phyloP scores from a whole-genome alignment of 2,329 filamentous ascomycete genomes.

The Microsporum canis region DNA sequence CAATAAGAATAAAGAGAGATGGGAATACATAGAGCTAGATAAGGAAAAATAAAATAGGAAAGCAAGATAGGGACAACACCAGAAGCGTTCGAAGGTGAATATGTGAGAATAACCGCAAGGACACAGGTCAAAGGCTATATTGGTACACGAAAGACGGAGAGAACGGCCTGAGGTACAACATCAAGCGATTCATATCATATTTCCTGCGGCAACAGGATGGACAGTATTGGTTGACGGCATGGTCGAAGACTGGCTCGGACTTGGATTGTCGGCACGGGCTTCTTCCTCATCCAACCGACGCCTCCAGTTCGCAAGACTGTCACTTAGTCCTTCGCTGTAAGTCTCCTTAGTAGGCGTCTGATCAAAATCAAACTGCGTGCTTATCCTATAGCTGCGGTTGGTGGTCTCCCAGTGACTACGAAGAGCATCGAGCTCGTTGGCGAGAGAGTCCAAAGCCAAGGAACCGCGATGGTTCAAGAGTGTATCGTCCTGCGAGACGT shows the following conservation, averaged over 20 bases:
- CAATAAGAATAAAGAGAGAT: conserved; percentile 1
- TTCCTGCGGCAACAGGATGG: not conserved
- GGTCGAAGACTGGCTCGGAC: not conserved
- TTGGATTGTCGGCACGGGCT: conserved; percentile 20
- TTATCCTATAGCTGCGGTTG: conserved; percentile 87
- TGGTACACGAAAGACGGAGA: not conserved
- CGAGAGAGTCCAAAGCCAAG: conserved; percentile 75
- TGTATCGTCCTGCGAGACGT: conserved; percentile 32
- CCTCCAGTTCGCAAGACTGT: conserved; percentile 68
- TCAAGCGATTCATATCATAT: conserved; percentile 1
- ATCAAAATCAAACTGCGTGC: conserved; percentile 82
- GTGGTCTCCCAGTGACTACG: conserved; percentile 90
- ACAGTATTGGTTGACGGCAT: not conserved
- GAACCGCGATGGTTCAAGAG: conserved; percentile 44
- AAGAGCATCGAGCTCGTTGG: conserved; percentile 81
- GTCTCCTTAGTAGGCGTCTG: conserved; percentile 39
- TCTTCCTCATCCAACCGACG: conserved; percentile 59
- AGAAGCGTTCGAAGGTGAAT: not conserved
- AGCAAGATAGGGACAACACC: not conserved
- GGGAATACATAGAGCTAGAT: conserved; percentile 3
- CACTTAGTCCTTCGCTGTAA: conserved; percentile 44
- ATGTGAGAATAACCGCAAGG: not conserved
- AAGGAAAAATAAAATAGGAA: not conserved
- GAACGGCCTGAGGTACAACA: not conserved
- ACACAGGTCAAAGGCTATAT: conserved; percentile 1